phyloP scores from a whole-genome alignment of 1,284 basidiomycete species.

The Sphagnurus paluster region DNA sequence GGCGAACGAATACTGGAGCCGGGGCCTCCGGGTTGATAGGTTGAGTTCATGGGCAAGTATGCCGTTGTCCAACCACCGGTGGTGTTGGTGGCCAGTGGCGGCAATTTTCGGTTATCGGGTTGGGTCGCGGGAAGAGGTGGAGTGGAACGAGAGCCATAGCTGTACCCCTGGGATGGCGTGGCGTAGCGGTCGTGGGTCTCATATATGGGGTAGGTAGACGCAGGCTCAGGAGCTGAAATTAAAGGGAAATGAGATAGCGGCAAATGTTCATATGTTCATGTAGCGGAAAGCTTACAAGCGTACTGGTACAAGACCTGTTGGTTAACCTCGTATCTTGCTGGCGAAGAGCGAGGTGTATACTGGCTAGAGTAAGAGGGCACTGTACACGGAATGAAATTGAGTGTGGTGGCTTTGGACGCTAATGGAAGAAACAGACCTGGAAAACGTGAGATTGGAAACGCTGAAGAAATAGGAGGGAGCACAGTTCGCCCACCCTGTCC shows the following conservation, averaged over 20 bases:
- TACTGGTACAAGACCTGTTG: constrained; percentile 49
- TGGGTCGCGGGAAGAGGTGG: constrained; percentile 41
- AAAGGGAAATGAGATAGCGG: constrained; percentile 31
- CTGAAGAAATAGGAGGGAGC: constrained; percentile 80
- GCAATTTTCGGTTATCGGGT: constrained; percentile 37
- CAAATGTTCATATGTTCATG: constrained; percentile 20
- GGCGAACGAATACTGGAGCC: constrained; percentile 53
- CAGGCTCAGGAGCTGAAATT: constrained; percentile 43
- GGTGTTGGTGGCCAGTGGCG: constrained; percentile 35
- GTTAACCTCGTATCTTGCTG: constrained; percentile 55
- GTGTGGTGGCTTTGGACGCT: constrained; percentile 48
- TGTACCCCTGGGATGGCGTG: constrained; percentile 40
- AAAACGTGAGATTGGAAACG: constrained; percentile 83
- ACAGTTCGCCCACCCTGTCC: constrained; percentile 85
- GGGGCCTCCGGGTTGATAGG: constrained; percentile 31
- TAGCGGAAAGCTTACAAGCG: constrained; percentile 41
- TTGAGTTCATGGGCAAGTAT: constrained; percentile 37
- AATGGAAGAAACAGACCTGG: constrained; percentile 73
- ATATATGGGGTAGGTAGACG: constrained; percentile 46
- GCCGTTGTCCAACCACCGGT: constrained; percentile 43
- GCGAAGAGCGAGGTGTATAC: constrained; percentile 61
- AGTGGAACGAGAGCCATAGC: constrained; percentile 50
- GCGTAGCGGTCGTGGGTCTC: constrained; percentile 61
- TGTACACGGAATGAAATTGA: constrained; percentile 50
- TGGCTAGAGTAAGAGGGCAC: constrained; percentile 57